A percentile compares a stretch with the other conserved stretches of the same genome.
Evolutionary conservation across 2,329 filamentous ascomycete species (phyloP).

Genomic region (Bipolaris oryzae): DNA sequence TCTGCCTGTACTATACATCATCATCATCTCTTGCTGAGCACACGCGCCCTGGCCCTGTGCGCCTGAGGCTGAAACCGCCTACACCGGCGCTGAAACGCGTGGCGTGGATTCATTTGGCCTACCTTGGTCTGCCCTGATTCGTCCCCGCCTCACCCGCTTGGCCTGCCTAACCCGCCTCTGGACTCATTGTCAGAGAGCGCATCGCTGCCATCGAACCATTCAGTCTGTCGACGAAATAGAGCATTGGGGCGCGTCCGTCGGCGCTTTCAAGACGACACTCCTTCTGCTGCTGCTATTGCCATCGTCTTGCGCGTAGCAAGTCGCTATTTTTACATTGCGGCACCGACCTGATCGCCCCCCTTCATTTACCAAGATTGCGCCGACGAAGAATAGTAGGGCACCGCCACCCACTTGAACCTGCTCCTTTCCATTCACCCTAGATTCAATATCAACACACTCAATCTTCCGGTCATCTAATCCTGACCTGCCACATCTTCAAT

Average conservation of each 20-base stretch:
- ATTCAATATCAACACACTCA: background rate
- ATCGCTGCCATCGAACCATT: slow-evolving; percentile 35
- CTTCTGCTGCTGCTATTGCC: background rate
- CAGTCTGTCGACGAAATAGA: slow-evolving; percentile 5
- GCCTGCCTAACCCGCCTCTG: slow-evolving; percentile 16
- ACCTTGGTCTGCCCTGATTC: slow-evolving; percentile 30
- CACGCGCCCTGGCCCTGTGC: slow-evolving; percentile 5
- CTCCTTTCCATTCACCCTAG: background rate
- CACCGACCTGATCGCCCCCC: slow-evolving; percentile 10
- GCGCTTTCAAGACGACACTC: slow-evolving; percentile 5
- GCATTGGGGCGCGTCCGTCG: slow-evolving; percentile 7
- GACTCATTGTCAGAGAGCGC: slow-evolving; percentile 16
- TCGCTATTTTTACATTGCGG: background rate
- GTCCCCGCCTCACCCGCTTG: slow-evolving; percentile 14
- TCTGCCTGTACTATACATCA: background rate
- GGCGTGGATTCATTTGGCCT: slow-evolving; percentile 37
- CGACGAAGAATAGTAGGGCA: background rate
- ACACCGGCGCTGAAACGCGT: slow-evolving; percentile 41
- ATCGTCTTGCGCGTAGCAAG: background rate
- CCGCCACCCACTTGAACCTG: background rate
- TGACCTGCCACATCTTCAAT: background rate
- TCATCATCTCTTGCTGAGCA: background rate
- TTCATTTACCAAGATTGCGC: slow-evolving; percentile 16
- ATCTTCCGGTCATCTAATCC: background rate
- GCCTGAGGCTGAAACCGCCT: slow-evolving; percentile 38